These are phyloP conservation scores for Metarhizium guizhouense DNA, from an alignment of 2,329 filamentous ascomycete species.

Conservation along the genomic window DNA sequence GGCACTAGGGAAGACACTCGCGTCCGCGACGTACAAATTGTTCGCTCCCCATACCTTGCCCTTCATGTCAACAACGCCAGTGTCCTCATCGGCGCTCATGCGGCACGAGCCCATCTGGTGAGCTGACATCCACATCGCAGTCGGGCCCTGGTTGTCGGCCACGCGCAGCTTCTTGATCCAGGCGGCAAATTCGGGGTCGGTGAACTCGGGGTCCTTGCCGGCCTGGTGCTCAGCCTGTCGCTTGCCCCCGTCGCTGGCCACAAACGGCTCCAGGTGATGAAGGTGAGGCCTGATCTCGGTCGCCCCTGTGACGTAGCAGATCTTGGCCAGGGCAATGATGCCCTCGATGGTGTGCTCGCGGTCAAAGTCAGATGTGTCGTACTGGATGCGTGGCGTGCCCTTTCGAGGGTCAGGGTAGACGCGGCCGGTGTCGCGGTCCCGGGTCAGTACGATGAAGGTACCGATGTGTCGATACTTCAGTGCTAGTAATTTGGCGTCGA, in stretches of 20 bases:
- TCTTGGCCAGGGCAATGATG: constrained; percentile 61
- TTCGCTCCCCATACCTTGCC: constrained; percentile 58
- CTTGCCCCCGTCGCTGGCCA: constrained; percentile 21
- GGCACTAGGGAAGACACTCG: constrained; percentile 66
- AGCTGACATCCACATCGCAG: constrained; percentile 54
- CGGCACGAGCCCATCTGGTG: constrained; percentile 76
- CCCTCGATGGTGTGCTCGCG: constrained; percentile 63
- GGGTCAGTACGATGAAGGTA: constrained; percentile 63
- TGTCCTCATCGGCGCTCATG: constrained; percentile 49
- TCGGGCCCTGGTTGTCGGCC: constrained; percentile 41
- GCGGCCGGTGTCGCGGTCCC: constrained; percentile 67
- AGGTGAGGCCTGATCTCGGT: constrained; percentile 65
- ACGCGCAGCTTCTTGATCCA: constrained; percentile 48
- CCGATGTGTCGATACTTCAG: constrained; percentile 61
- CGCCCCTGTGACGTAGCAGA: constrained; percentile 71
- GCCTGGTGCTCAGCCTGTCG: constrained; percentile 11
- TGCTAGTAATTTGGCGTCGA: constrained; percentile 64
- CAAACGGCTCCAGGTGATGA: constrained; percentile 55
- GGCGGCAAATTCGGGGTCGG: constrained; percentile 48
- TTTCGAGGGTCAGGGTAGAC: constrained; percentile 64
- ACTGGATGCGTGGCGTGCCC: constrained; percentile 58
- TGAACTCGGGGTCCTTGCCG: constrained; percentile 35
- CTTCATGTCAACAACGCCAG: constrained; percentile 48
- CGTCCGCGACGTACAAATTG: constrained; percentile 62
- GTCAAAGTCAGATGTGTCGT: constrained; percentile 64